A percentile compares a stretch with the other conserved stretches of the same genome.
phyloP scores from a whole-genome alignment of 208 protist genomes.

The Novymonas esmeraldas region DNA sequence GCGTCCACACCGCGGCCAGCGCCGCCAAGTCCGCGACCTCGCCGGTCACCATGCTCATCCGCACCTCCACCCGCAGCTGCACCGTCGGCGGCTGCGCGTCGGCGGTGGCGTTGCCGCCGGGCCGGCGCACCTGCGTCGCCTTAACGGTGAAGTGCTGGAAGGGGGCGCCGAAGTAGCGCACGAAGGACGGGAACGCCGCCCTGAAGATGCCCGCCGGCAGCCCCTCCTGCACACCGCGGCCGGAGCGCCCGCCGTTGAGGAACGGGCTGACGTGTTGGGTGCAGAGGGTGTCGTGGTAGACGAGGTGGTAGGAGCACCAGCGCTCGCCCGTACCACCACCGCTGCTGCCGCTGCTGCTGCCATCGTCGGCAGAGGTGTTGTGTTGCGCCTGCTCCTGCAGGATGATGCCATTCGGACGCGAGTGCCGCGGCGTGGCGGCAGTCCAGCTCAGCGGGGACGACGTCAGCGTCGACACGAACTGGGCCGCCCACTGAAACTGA shows the following conservation, averaged over 20 bases:
- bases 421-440: constrained; percentile 59
- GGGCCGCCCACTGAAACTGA: constrained; percentile 76
- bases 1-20: constrained; percentile 30
- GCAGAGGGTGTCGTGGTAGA: constrained; percentile 79
- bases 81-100: constrained; percentile 12
- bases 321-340: neutral
- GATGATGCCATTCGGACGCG: constrained; percentile 56
- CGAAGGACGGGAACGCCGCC: constrained; percentile 49
- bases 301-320: constrained; percentile 84
- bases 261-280: constrained; percentile 77
- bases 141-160: constrained; percentile 77
- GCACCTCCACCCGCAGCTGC: constrained; percentile 45
- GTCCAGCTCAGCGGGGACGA: constrained; percentile 82
- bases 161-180: constrained; percentile 53
- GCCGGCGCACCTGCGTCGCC: constrained; percentile 21
- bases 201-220: constrained; percentile 71
- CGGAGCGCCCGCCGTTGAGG: constrained; percentile 61
- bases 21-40: constrained; percentile 25
- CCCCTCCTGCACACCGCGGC: constrained; percentile 47
- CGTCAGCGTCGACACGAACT: constrained; percentile 84
- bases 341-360: neutral
- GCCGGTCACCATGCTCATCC: constrained; percentile 63
- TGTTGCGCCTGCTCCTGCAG: constrained; percentile 6
- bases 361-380: too few relatives aligned
- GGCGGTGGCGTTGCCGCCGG: constrained; percentile 4